A percentile compares a stretch with the other conserved stretches of the same genome.
Conservation (phyloP, 495 filamentous ascomycete species). For the Talaromyces stipitatus region DNA sequence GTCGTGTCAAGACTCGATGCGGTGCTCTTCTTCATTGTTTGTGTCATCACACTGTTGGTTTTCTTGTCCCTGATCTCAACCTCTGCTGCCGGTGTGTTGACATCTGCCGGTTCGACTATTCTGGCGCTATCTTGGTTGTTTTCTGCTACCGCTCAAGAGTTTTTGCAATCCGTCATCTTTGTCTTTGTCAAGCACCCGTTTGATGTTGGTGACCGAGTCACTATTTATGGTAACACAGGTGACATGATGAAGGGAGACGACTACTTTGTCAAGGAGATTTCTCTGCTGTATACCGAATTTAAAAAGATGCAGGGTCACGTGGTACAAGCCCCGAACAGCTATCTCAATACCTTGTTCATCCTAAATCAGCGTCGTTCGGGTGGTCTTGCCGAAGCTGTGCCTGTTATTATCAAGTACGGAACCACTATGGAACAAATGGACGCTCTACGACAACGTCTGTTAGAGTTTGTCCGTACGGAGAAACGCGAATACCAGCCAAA, state of each 20-base stretch:
- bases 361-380: constrained; percentile 90
- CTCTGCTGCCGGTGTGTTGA: constrained; percentile 77
- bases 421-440: constrained; percentile 84
- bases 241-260: constrained; percentile 71
- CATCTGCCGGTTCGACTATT: constrained; percentile 76
- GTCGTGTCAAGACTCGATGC: constrained; percentile 88
- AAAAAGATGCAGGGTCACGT: constrained; percentile 97
- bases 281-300: constrained; percentile 93
- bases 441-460: constrained; percentile 68
- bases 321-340: constrained; percentile 91
- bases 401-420: constrained; percentile 79
- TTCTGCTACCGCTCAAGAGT: constrained; percentile 87
- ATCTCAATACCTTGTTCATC: constrained; percentile 88
- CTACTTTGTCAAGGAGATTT: constrained; percentile 93
- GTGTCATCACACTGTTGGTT: constrained; percentile 70
- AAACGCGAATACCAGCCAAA: constrained; percentile 88
- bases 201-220: constrained; percentile 90
- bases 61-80: constrained; percentile 85
- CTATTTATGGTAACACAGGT: constrained; percentile 86
- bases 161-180: constrained; percentile 85
- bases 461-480: constrained; percentile 77
- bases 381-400: constrained; percentile 78
- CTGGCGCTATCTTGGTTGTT: constrained; percentile 90
- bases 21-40: constrained; percentile 79
- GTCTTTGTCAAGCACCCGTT: constrained; percentile 98